phyloP scores from a whole-genome alignment of 75 land plant genomes.

The Pinus albicaulis region DNA sequence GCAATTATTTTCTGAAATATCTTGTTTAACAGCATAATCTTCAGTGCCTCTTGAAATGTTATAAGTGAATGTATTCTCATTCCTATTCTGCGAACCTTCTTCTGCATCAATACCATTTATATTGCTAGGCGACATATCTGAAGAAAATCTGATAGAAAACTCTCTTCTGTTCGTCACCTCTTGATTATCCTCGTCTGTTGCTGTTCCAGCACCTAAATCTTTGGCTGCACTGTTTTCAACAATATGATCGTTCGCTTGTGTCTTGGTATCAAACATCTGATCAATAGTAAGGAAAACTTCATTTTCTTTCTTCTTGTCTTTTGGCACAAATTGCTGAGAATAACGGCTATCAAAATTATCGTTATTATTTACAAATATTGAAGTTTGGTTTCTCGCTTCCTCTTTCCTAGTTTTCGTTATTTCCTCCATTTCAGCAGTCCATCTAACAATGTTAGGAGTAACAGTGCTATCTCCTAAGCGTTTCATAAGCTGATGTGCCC shows the following conservation, averaged over 20 bases:
- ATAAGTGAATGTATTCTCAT: constrained; percentile 23
- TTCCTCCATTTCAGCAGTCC: constrained; percentile 51
- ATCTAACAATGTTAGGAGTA: constrained; percentile 33
- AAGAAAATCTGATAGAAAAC: background rate
- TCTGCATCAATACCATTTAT: background rate
- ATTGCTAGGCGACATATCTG: background rate
- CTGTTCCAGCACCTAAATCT: background rate
- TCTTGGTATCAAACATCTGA: constrained; percentile 19
- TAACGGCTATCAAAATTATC: background rate
- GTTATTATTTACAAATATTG: constrained; percentile 26
- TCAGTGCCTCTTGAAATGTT: constrained; percentile 41
- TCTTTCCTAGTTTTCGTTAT: constrained; percentile 28
- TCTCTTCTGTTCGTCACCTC: background rate
- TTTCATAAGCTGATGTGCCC: constrained; percentile 54
- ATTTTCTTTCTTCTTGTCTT: background rate
- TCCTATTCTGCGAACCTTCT: constrained; percentile 11
- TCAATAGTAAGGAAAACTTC: constrained; percentile 18
- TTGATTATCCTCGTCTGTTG: background rate
- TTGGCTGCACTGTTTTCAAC: background rate
- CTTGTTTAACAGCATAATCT: constrained; percentile 1
- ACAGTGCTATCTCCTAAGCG: constrained; percentile 41
- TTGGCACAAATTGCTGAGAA: background rate
- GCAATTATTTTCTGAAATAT: constrained; percentile 20
- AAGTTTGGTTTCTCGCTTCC: constrained; percentile 28
- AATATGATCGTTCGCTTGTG: background rate